Base-by-base conservation (phyloP, 164 flowering plant species). In the Saururus chinensis region DNA sequence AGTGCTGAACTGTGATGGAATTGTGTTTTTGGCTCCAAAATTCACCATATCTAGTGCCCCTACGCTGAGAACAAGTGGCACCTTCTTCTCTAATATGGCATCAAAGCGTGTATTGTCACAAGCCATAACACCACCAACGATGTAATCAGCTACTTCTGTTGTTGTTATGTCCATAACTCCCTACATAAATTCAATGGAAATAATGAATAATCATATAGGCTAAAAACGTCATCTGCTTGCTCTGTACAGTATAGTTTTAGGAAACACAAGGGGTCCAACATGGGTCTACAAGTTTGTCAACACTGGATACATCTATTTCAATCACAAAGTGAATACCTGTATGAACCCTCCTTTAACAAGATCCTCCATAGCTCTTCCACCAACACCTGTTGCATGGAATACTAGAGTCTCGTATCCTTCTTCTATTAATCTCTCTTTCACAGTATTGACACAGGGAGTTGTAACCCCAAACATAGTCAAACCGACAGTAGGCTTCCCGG, bases 21-120 rank as follows among this genome's bases (percentile, higher is more conserved):
- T 78, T 64, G 89, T 88, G 53, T 76, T 68, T 65, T 74, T 83
- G 42, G 89, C 67, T 68, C 96, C 95, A 78, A 93, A 93, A 61
- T 88, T 93, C 70, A 89, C 96, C 96, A 93, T 90, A 70, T 90
- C 97, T 71, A 93, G 76, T 40, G 99, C 95, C 57, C 97, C 99
- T 16, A 88, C 75, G 70, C 99, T 90, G 37, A 93, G 60, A 23
- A 93, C 96, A 26, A 84, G 61, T 21, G 99, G 99, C 30, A 90
- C 74, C 64, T 78, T 71, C 76, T 82, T 83, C 75, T 88, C 96
- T 72, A 85, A 60, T 20, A 82, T 74, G 48, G 87, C 86, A 81
- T 88, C 99, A 73, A 93, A 85, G 55, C 97, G 93, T 42, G 92
- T 78, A 73, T 73, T 79, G 59, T 90, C 92, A 77, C 99, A 93